Percentiles rank a stretch among this genome's conserved stretches.
phyloP scores from a whole-genome alignment of 163 green algal species.

The Smithsoniella earleae region DNA sequence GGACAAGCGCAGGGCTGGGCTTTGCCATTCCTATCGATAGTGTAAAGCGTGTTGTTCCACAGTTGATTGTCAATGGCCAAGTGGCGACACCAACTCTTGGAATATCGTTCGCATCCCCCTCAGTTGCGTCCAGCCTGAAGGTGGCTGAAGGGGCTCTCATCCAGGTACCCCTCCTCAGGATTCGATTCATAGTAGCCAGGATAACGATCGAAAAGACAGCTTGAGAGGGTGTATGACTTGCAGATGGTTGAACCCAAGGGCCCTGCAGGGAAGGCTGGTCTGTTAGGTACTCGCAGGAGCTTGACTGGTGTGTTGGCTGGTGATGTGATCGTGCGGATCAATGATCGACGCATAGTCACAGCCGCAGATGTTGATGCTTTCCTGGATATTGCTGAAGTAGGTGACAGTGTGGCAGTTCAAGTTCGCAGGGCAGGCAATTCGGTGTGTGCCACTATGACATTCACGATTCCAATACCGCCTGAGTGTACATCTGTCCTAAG shows the following conservation, averaged over 20 bases:
- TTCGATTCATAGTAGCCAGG: not conserved
- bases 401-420: not conserved
- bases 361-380: constrained; percentile 1
- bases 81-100: constrained; percentile 20
- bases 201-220: not conserved
- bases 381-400: not conserved
- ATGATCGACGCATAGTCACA: constrained; percentile 10
- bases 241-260: constrained; percentile 24
- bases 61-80: constrained; percentile 14
- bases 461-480: too few relatives aligned
- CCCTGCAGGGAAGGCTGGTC: not conserved
- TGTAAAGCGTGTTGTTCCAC: constrained; percentile 33
- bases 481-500: too few relatives aligned
- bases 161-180: not conserved
- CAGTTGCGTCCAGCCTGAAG: constrained; percentile 10
- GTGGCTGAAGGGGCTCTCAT: constrained; percentile 9
- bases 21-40: constrained; percentile 81
- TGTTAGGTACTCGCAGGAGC: not conserved
- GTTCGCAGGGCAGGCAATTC: too few relatives aligned
- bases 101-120: not conserved
- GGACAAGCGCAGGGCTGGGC: constrained; percentile 58
- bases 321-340: constrained; percentile 7
- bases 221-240: not conserved
- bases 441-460: too few relatives aligned
- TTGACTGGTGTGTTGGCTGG: constrained; percentile 1